Evolutionary conservation across 768 basidiomycete genomes (phyloP).

Genomic region (Naganishia vaughanmartiniae): DNA sequence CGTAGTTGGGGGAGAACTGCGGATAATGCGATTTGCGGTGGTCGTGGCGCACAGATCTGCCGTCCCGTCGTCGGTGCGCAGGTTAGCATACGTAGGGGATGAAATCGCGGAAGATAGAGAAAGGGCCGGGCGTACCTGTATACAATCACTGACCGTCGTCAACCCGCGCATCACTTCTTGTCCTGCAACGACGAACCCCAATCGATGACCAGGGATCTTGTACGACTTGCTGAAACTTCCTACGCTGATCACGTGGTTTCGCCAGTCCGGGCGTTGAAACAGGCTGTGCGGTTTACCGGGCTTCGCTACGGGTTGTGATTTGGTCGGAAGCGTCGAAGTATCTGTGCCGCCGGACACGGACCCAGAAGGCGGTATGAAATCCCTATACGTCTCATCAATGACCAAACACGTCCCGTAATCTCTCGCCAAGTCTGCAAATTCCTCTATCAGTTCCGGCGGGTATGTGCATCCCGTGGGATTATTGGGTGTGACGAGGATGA

Average conservation of each 20-base stretch:
- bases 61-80: no score
- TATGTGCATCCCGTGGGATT: constrained; percentile 68
- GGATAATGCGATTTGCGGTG: constrained; percentile 66
- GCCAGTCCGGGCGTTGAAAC: constrained; percentile 58
- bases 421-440: constrained; percentile 64
- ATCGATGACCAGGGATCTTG: constrained; percentile 75
- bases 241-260: constrained; percentile 63
- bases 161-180: constrained; percentile 59
- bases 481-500: constrained; percentile 62
- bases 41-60: constrained; percentile 69
- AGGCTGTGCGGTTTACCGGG: constrained; percentile 44
- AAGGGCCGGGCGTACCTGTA: constrained; percentile 57
- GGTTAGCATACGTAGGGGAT: constrained; percentile 3
- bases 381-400: constrained; percentile 85
- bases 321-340: no score
- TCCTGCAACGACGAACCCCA: constrained; percentile 69
- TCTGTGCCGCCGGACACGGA: constrained; percentile 54
- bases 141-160: constrained; percentile 68
- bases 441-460: constrained; percentile 58
- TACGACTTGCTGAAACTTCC: constrained; percentile 81
- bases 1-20: constrained; percentile 61
- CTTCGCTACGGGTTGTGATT: not conserved
- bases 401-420: constrained; percentile 64
- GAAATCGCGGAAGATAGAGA: constrained; percentile 2
- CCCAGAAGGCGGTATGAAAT: constrained; percentile 61